Evolutionary conservation across 305 asterid species (phyloP), one percentile per base, ranked within the genome.

Genomic region (Petunia hybrid): DNA sequence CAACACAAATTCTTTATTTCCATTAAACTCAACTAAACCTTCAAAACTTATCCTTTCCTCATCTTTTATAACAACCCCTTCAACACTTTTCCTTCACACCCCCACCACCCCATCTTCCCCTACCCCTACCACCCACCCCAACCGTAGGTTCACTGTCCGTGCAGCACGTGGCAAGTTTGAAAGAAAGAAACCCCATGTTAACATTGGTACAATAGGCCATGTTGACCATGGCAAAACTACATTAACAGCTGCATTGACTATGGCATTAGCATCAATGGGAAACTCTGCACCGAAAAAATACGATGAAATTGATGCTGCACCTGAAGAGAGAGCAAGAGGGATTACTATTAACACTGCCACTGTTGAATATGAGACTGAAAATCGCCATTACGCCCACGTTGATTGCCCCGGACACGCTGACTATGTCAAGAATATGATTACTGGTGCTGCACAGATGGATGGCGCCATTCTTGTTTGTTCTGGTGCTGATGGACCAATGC

Each of bases 181-280:
- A 86, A 83, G 94, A 8, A 88, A 88, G 76, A 94, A 94, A 62
- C 97, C 98, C 84, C 98, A 91, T 78, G 93, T 92, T 68, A 92
- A 94, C 81, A 92, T 94, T 85, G 97, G 98, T 64, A 94, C 98
- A 22, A 92, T 94, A 53, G 98, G 98, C 76, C 97, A 94, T 74
- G 97, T 94, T 84, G 98, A 94, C 94, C 97, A 94, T 80, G 97
- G 97, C 39, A 94, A 92, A 42, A 94, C 97, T 74, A 94, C 98
- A 1, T 95, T 92, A 10, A 94, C 98, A 64, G 98, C 98, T 43
- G 94, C 93, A 67, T 89, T 91, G 31, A 89, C 94, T 63, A 90
- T 88, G 93, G 91, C 91, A 31, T 66, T 90, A 31, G 94, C 94
- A 6, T 82, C 89, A 7, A 53, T 90, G 5, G 93, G 95, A 1